phyloP scores from a whole-genome alignment of 116 monocot genomes.

The Papilionanthe hybrid region DNA sequence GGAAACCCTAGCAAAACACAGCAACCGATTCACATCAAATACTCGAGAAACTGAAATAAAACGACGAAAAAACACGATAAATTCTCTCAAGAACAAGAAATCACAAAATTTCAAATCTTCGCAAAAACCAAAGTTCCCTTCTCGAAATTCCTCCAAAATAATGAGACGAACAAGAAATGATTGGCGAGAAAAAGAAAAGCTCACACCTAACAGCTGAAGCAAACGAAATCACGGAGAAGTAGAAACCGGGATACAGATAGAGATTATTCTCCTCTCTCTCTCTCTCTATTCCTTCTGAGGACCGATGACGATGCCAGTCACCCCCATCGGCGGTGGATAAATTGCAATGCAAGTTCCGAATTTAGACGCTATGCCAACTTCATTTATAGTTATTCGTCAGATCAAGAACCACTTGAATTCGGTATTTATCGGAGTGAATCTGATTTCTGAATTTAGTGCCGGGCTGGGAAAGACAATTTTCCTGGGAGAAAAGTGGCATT shows the following conservation, averaged over 20 bases:
- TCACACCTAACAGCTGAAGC: neutral
- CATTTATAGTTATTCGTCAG: no score
- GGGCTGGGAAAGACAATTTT: no score
- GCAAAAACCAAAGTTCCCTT: neutral
- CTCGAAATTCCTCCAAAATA: neutral
- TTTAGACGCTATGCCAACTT: no score
- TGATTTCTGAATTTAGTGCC: no score
- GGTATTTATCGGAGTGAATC: no score
- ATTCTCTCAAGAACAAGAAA: neutral
- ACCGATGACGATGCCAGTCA: neutral
- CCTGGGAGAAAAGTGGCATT: no score
- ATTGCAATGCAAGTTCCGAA: no score
- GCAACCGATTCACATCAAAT: neutral
- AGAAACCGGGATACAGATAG: slow-evolving; percentile 1
- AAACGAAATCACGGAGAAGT: neutral
- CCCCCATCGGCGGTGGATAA: neutral
- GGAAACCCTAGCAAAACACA: neutral
- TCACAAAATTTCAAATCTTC: neutral
- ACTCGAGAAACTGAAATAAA: neutral
- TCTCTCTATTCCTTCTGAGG: neutral
- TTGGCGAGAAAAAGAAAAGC: neutral
- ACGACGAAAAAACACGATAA: neutral
- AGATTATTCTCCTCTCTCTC: neutral
- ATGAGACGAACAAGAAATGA: neutral
- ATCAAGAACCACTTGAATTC: no score